Evolutionary conservation across 768 basidiomycete genomes (phyloP).

Genomic region (Pholiota microspora): DNA sequence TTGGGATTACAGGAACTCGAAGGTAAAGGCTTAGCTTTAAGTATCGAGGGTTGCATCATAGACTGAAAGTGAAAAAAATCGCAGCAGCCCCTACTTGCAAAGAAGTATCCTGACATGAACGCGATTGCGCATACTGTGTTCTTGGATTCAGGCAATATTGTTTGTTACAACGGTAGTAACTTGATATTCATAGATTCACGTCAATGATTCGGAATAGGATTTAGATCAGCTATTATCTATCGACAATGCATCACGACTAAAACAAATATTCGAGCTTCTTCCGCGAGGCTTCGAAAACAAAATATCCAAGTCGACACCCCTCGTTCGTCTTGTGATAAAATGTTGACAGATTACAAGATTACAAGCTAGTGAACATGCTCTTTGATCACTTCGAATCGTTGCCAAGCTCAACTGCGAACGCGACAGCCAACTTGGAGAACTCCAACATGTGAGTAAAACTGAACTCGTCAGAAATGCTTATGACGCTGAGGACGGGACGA

Average conservation of each 20-base stretch:
- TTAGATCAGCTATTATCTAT: background rate
- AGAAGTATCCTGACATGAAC: slow-evolving; percentile 28
- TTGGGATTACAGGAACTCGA: slow-evolving; percentile 50
- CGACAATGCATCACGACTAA: background rate
- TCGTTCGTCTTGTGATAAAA: background rate
- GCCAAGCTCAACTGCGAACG: slow-evolving; percentile 76
- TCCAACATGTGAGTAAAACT: slow-evolving; percentile 88
- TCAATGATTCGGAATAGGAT: background rate
- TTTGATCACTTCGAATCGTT: slow-evolving; percentile 25
- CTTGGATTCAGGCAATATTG: slow-evolving; percentile 31
- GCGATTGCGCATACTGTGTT: slow-evolving; percentile 39
- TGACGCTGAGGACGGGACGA: slow-evolving; percentile 49
- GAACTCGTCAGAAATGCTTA: slow-evolving; percentile 85
- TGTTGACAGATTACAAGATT: background rate
- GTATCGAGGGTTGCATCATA: background rate
- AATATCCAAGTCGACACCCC: too few relatives aligned
- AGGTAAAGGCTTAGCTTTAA: slow-evolving; percentile 30
- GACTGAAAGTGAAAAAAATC: background rate
- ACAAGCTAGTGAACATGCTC: background rate
- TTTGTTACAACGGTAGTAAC: slow-evolving; percentile 36
- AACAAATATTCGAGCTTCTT: background rate
- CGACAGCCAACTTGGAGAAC: slow-evolving; percentile 82
- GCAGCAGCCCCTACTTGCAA: slow-evolving; percentile 35
- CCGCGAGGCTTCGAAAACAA: background rate
- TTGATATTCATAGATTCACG: slow-evolving; percentile 19